These are phyloP conservation scores for Metroxylon sagu DNA, from an alignment of 176 grass and related monocot genomes.

Conservation along the genomic window DNA sequence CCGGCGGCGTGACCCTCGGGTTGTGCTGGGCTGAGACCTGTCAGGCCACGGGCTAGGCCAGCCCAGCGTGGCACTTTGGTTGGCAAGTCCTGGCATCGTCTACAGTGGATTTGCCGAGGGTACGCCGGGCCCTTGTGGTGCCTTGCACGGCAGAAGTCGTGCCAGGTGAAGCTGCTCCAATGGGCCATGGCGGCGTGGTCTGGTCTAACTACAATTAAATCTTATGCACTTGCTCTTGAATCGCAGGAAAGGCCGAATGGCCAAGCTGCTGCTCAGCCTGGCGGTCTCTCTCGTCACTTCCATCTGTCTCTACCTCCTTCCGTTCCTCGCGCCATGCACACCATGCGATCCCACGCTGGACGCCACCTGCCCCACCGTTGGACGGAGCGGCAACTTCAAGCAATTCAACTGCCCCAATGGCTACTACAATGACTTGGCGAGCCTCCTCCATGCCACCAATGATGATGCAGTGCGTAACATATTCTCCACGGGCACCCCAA, in stretches of 20 bases:
- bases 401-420: constrained; percentile 86
- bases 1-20: too few species aligned
- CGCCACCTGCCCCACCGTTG: constrained; percentile 37
- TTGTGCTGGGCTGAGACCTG: too few species aligned
- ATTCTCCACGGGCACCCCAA: constrained; percentile 72
- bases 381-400: constrained; percentile 88
- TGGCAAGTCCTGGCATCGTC: too few species aligned
- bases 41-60: too few species aligned
- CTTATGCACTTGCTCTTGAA: neutral
- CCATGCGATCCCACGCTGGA: constrained; percentile 42
- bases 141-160: too few species aligned
- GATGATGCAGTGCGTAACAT: constrained; percentile 84
- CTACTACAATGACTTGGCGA: constrained; percentile 82
- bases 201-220: too few species aligned
- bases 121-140: too few species aligned
- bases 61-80: too few species aligned
- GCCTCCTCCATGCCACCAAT: constrained; percentile 85
- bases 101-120: too few species aligned
- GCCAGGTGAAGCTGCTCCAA: too few species aligned
- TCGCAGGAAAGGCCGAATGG: constrained; percentile 40
- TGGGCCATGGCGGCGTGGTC: too few species aligned
- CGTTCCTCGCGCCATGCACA: constrained; percentile 66
- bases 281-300: constrained; percentile 61
- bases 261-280: constrained; percentile 57
- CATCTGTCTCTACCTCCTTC: constrained; percentile 52